Base-by-base conservation (phyloP, 768 basidiomycete genomes). In the Agrocybe praecox region DNA sequence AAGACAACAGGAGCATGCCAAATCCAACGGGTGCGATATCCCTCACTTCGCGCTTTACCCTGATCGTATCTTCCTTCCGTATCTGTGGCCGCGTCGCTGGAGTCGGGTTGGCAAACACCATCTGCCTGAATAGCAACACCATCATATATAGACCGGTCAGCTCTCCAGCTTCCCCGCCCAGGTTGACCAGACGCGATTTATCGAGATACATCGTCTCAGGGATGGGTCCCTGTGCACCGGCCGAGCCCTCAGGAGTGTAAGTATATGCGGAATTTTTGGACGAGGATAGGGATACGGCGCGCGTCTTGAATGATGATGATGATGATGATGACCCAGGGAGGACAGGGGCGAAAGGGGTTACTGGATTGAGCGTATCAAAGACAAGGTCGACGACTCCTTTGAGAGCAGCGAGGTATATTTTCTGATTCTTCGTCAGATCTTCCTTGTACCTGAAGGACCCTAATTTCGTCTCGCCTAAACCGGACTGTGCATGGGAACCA, bases 151-250 rank as follows among this genome's bases (percentile, higher is more conserved):
- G 72, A 45, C 87, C 83, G 18, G 85, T 84, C 43, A 88, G 76
- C 63, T 96, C 93, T 24, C 85, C 80, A 0, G 87, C 87, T 57
- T 96, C 94, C 42, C 83, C 76, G 62, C 82, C 82, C 59, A 94
- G 80, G 21, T 78, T 77, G 22, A 80, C 70, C 11, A 95, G 75
- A 24, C 93, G 89, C 43, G 82, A 74, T 56, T 80, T 83, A 74
- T 95, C 93, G 51, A 96, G 85, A 69, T 90, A 90, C 4, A 87
- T 76, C 4, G 92, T 92, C 74, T 95, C 94, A 6, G 88, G 92
- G n/a, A 77, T 71, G 23, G 63, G 65, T 65, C 68, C 9, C 59
- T 58, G 15, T 58, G 57, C 21, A 58, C 40, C 18, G 6, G 74
- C 70, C 11, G 79, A 71, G 10, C 62, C 65, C 52, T 71, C 64